Evolutionary conservation across 2,329 filamentous ascomycete species (phyloP).

Genomic region (Arthrobotrys sphaeroides): DNA sequence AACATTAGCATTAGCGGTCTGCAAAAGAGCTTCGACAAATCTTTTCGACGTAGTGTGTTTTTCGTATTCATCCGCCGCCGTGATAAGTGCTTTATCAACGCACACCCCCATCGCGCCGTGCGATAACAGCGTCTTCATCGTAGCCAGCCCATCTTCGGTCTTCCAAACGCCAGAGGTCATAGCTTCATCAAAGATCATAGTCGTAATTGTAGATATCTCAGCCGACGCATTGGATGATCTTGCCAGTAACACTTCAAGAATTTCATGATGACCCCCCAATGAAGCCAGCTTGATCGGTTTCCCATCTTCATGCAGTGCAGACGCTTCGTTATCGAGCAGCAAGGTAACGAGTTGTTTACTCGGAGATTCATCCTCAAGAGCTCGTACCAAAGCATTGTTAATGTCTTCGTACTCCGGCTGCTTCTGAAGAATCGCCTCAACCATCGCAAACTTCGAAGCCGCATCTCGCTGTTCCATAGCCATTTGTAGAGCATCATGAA

Average conservation of each 20-base stretch:
- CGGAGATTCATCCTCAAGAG: constrained; percentile 26
- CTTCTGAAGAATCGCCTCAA: constrained; percentile 29
- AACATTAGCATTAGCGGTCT: constrained; percentile 40
- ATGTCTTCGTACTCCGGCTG: constrained; percentile 33
- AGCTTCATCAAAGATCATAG: constrained; percentile 39
- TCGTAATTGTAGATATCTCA: constrained; percentile 13
- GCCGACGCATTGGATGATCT: background rate
- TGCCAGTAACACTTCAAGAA: constrained; percentile 16
- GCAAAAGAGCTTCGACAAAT: constrained; percentile 30
- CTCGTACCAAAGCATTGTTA: constrained; percentile 37
- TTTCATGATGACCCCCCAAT: constrained; percentile 29
- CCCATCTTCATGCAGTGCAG: constrained; percentile 34
- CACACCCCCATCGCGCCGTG: constrained; percentile 44
- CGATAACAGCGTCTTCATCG: constrained; percentile 27
- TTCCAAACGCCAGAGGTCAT: constrained; percentile 48
- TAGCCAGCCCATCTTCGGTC: constrained; percentile 38
- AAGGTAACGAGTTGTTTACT: constrained; percentile 36
- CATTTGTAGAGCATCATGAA: constrained; percentile 37
- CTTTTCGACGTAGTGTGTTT: constrained; percentile 34
- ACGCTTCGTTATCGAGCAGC: constrained; percentile 36
- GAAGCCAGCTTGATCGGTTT: constrained; percentile 32
- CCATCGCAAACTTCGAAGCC: constrained; percentile 12
- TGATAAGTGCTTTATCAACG: constrained; percentile 42
- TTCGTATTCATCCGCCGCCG: constrained; percentile 38
- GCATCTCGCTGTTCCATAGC: constrained; percentile 34